These are phyloP conservation scores for Paramecium tetraurelia DNA, from an alignment of 73 alveolate genomes.

Conservation along the genomic window DNA sequence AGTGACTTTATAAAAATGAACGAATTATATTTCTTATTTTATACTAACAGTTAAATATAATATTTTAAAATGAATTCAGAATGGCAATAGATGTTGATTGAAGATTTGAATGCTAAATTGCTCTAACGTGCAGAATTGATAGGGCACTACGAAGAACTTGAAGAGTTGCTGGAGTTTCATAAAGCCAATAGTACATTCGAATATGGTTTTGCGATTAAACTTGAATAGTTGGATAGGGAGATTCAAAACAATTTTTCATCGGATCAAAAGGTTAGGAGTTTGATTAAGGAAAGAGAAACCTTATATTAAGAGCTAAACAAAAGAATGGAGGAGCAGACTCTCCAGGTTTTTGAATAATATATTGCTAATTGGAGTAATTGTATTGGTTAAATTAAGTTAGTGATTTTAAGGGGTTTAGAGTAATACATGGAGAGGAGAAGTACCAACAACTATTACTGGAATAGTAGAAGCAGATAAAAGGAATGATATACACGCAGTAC, in stretches of 20 bases:
- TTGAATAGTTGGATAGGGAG: not conserved
- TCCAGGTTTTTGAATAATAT: not conserved
- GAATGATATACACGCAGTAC: not conserved
- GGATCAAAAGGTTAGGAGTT: not conserved
- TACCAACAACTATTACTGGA: not conserved
- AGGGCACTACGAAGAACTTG: conserved; percentile 15
- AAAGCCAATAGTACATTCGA: not conserved
- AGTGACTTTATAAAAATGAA: not conserved
- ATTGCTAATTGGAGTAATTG: conserved; percentile 11
- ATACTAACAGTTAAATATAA: not conserved
- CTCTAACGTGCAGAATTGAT: conserved; percentile 5
- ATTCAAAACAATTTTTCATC: not conserved
- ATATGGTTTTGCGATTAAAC: not conserved
- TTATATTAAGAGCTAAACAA: not conserved
- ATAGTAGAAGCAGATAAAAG: not conserved
- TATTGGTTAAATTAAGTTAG: not conserved
- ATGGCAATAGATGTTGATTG: conserved; percentile 23
- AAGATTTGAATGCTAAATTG: conserved; percentile 27
- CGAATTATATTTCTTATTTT: not conserved
- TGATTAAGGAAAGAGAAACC: not conserved
- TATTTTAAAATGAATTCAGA: conserved; percentile 16
- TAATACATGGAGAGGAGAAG: not conserved
- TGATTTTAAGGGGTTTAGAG: not conserved
- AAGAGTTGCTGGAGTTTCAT: not conserved
- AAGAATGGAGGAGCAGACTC: not conserved